Evolutionary conservation across 768 basidiomycete species (phyloP), one percentile per base, ranked within the genome.

Genomic region (Boletellus sp.): DNA sequence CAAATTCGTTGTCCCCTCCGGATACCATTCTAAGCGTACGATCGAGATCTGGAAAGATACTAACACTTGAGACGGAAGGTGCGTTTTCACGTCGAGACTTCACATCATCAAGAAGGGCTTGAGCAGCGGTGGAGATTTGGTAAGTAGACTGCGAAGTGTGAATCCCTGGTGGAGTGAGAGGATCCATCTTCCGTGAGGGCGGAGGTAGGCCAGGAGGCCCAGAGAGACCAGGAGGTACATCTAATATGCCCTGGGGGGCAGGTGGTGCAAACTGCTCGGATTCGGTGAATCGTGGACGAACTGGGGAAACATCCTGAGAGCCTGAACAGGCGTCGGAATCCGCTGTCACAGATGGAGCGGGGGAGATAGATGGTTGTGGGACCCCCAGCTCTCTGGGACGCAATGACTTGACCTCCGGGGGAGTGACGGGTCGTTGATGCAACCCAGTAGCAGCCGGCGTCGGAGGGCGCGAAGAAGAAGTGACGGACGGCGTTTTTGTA

Each of bases 31-130:
- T 82, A 39, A 94, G 72, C 17, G 88, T 91, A 26, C 88, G 81
- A 65, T 93, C 91, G 56, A 94, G 83, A 55, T 94, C 92, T 10
- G 92, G 93, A 78, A 94, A 94, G 11, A 89, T 81, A 64, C 77
- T 90, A 40, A 70, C 67, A 35, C 71, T 65, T 8, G 73, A 60
- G 11, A 67, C 53, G 13, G 74, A 60, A 19, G 74, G 64, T 2
- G 72, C 71, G 8, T 79, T 74, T 57, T 90, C 87, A 39, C 90
- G 78, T 31, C 90, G 75, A 19, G 81, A 81, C 62, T 82, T 85
- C 34, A 94, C 79, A 57, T 94, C 92, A 50, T 93, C 89, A 40
- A 94, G 73, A 40, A 94, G 75, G 1, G 87, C 89, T 54, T 85
- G 85, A 3, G 89, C 90, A 34, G 90, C 87, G 15, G 76, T 87